A percentile compares a stretch with the other conserved stretches of the same genome.
These are phyloP conservation scores for Fusarium guadeloupense DNA, from an alignment of 2,329 filamentous ascomycete genomes.

Conservation along the genomic window DNA sequence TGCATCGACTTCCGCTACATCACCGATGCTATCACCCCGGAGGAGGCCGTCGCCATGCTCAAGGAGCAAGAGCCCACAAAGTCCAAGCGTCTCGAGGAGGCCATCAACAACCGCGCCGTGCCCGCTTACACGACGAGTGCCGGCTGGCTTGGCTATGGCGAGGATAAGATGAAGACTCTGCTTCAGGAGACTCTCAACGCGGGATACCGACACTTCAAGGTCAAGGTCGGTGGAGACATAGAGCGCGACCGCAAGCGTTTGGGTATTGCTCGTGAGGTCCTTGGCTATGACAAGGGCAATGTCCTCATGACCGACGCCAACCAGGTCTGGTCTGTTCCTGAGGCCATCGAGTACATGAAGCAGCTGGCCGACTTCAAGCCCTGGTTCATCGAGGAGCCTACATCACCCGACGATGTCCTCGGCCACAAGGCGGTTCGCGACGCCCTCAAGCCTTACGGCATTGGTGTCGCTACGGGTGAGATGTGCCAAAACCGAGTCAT, in stretches of 20 bases:
- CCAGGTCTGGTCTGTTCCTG: conserved; percentile 90
- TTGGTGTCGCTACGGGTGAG: conserved; percentile 90
- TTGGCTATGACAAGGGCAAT: conserved; percentile 84
- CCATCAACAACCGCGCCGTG: conserved; percentile 77
- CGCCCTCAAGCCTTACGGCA: conserved; percentile 76
- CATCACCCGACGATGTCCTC: conserved; percentile 87
- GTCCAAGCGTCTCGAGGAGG: conserved; percentile 75
- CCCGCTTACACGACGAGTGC: conserved; percentile 92
- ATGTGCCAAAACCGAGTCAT: conserved; percentile 96
- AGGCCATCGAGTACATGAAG: conserved; percentile 88
- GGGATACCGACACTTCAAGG: conserved; percentile 88
- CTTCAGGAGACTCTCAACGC: conserved; percentile 77
- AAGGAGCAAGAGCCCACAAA: conserved; percentile 73
- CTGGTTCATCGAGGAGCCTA: conserved; percentile 96
- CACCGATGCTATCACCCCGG: conserved; percentile 88
- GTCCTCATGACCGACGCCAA: conserved; percentile 94
- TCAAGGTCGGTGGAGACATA: conserved; percentile 83
- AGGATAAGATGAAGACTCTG: conserved; percentile 84
- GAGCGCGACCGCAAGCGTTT: conserved; percentile 77
- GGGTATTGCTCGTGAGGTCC: conserved; percentile 77
- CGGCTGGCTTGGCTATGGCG: conserved; percentile 90
- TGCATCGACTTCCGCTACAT: conserved; percentile 97
- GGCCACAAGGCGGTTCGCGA: conserved; percentile 87
- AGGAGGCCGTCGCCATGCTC: conserved; percentile 80
- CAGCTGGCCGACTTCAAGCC: conserved; percentile 83